Evolutionary conservation across 1,284 basidiomycete species (phyloP).

Genomic region (Cronartium quercuum): DNA sequence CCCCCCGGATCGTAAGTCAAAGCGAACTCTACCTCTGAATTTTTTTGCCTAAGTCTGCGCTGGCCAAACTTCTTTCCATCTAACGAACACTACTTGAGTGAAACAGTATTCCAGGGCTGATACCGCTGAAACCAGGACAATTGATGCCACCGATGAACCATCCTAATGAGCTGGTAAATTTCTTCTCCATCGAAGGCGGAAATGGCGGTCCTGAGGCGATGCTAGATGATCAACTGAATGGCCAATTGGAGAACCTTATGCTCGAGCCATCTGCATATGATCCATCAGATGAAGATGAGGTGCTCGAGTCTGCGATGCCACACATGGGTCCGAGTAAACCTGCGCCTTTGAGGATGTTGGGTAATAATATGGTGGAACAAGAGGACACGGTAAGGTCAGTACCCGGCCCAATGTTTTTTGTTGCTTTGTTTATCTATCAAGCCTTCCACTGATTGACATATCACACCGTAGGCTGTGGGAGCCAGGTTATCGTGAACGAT

Average conservation of each 20-base stretch:
- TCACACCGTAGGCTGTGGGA: slow-evolving; percentile 82
- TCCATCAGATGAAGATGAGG: slow-evolving; percentile 48
- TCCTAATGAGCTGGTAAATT: slow-evolving; percentile 76
- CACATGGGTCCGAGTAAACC: slow-evolving; percentile 47
- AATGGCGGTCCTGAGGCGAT: slow-evolving; percentile 92
- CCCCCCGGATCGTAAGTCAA: not conserved
- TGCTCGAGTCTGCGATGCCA: slow-evolving; percentile 55
- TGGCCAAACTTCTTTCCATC: slow-evolving; percentile 26
- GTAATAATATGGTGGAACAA: slow-evolving; percentile 78
- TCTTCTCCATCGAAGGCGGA: slow-evolving; percentile 81
- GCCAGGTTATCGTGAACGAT: slow-evolving; percentile 87
- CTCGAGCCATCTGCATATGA: slow-evolving; percentile 36
- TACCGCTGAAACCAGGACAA: slow-evolving; percentile 9
- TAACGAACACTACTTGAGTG: slow-evolving; percentile 20
- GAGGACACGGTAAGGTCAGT: slow-evolving; percentile 84
- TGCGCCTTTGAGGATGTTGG: slow-evolving; percentile 53
- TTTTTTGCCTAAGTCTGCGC: not conserved
- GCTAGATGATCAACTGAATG: slow-evolving; percentile 81
- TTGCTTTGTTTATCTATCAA: not conserved
- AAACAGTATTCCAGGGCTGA: slow-evolving; percentile 16
- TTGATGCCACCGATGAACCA: slow-evolving; percentile 49
- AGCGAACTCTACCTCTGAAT: not conserved
- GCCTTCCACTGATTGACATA: slow-evolving; percentile 37
- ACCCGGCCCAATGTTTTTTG: slow-evolving; percentile 8
- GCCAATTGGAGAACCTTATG: slow-evolving; percentile 50